Percentiles rank a stretch among this genome's conserved stretches.
phyloP scores from a whole-genome alignment of 768 basidiomycete species.

The Sporobolomyces pararoseus region DNA sequence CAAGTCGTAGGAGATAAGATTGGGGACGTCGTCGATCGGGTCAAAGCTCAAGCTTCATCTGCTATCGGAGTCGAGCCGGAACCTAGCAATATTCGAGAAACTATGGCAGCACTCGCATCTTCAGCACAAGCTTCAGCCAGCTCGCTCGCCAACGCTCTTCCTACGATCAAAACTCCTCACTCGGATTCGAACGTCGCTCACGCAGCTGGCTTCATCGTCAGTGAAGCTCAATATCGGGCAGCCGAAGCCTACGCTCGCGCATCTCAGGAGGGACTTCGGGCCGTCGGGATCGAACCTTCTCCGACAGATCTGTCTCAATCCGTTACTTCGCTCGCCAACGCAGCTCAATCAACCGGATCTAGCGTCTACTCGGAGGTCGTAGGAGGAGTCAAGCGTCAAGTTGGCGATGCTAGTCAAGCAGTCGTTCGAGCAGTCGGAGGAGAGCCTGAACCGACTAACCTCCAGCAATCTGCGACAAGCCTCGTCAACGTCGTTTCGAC shows the following conservation, averaged over 20 bases:
- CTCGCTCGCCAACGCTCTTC: conserved; percentile 25
- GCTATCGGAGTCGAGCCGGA: conserved; percentile 23
- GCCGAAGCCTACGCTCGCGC: conserved; percentile 27
- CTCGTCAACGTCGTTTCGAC: background rate
- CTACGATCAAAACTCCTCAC: conserved; percentile 22
- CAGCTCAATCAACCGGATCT: too few species aligned
- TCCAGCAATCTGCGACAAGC: conserved; percentile 8
- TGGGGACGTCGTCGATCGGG: conserved; percentile 4
- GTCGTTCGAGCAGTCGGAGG: conserved; percentile 12
- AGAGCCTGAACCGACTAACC: conserved; percentile 14
- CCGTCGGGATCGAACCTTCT: conserved; percentile 24
- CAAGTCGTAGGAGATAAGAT: conserved; percentile 27
- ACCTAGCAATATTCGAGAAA: conserved; percentile 28
- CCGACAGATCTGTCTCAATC: conserved; percentile 29
- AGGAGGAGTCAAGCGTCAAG: too few species aligned
- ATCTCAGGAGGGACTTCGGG: conserved; percentile 12
- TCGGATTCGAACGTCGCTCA: background rate
- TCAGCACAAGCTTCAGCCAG: conserved; percentile 24
- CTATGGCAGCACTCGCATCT: conserved; percentile 22
- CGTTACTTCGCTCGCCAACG: too few species aligned
- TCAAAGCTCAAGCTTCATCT: conserved; percentile 28
- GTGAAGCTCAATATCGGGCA: conserved; percentile 1
- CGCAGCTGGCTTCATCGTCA: conserved; percentile 20
- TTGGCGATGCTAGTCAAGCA: conserved; percentile 21
- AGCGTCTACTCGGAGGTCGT: background rate